A percentile compares a stretch with the other conserved stretches of the same genome.
These are phyloP conservation scores for Xylaria sp. DNA, from an alignment of 2,329 filamentous ascomycete species.

Conservation along the genomic window DNA sequence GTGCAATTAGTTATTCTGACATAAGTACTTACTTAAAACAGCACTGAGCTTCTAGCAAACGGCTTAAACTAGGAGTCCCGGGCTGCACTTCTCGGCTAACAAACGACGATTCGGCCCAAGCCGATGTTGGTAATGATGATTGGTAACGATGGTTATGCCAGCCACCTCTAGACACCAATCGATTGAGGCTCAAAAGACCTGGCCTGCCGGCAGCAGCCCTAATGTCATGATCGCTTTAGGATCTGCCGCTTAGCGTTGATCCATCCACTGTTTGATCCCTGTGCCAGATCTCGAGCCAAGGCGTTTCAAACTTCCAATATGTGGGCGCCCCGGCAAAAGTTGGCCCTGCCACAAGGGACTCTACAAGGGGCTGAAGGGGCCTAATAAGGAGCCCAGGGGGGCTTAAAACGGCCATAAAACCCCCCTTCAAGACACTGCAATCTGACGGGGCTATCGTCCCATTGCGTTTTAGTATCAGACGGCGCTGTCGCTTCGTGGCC, in stretches of 20 bases:
- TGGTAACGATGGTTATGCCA: not conserved
- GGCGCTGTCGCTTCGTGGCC: constrained; percentile 7
- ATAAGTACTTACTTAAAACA: too few relatives aligned
- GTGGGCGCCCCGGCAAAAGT: constrained; percentile 20
- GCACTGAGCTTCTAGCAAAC: too few relatives aligned
- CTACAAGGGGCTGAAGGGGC: not conserved
- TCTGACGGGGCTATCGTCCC: constrained; percentile 8
- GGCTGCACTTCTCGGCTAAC: not conserved
- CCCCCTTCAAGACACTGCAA: not conserved
- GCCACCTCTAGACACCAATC: constrained; percentile 2
- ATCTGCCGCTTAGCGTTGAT: constrained; percentile 27
- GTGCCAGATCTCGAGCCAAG: constrained; percentile 31
- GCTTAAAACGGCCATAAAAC: too few relatives aligned
- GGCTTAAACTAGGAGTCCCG: too few relatives aligned
- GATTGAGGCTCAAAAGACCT: constrained; percentile 12
- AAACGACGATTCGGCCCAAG: constrained; percentile 16
- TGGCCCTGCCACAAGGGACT: not conserved
- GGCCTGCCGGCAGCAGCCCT: constrained; percentile 1
- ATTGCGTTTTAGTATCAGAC: constrained; percentile 24
- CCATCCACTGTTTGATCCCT: constrained; percentile 27
- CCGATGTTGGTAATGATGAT: too few relatives aligned
- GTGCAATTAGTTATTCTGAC: too few relatives aligned
- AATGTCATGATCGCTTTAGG: constrained; percentile 20
- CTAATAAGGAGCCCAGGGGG: too few relatives aligned
- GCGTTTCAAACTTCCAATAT: constrained; percentile 20